Evolutionary conservation across 495 filamentous ascomycete genomes (phyloP).

Genomic region (Daldinia childiae): DNA sequence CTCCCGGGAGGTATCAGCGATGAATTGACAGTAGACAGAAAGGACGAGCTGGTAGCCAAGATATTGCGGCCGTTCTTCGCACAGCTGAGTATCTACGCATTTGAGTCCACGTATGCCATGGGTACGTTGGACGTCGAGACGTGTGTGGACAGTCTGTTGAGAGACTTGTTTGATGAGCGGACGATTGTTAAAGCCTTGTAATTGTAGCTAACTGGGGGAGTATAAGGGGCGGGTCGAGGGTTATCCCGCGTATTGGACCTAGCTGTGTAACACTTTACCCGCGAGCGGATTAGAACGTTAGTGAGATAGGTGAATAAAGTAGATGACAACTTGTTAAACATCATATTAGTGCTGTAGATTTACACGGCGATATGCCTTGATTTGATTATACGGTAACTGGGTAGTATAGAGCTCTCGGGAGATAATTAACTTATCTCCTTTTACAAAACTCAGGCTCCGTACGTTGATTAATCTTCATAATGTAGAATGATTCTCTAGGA

Average conservation of each 20-base stretch:
- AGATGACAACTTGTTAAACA: neutral
- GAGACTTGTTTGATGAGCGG: constrained; percentile 85
- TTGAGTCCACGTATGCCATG: constrained; percentile 92
- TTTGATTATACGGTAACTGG: no score
- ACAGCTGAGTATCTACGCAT: constrained; percentile 88
- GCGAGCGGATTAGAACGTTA: neutral
- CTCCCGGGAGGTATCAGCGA: constrained; percentile 57
- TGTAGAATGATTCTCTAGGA: no score
- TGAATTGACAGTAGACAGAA: constrained; percentile 61
- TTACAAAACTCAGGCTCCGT: no score
- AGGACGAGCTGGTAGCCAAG: constrained; percentile 76
- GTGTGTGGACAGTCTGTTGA: constrained; percentile 74
- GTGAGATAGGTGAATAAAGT: neutral
- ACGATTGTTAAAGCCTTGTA: constrained; percentile 65
- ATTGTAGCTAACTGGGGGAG: neutral
- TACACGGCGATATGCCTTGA: no score
- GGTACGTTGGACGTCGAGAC: constrained; percentile 70
- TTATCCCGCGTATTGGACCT: neutral
- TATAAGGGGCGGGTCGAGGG: neutral
- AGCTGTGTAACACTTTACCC: neutral
- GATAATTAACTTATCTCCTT: no score
- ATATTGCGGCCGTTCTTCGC: constrained; percentile 89
- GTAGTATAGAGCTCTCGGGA: no score
- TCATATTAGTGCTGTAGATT: neutral
- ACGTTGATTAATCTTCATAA: no score